Percentiles rank a stretch among this genome's conserved stretches.
These are phyloP conservation scores for Populus hybrid DNA, from an alignment of 441 rosid species.

Conservation along the genomic window DNA sequence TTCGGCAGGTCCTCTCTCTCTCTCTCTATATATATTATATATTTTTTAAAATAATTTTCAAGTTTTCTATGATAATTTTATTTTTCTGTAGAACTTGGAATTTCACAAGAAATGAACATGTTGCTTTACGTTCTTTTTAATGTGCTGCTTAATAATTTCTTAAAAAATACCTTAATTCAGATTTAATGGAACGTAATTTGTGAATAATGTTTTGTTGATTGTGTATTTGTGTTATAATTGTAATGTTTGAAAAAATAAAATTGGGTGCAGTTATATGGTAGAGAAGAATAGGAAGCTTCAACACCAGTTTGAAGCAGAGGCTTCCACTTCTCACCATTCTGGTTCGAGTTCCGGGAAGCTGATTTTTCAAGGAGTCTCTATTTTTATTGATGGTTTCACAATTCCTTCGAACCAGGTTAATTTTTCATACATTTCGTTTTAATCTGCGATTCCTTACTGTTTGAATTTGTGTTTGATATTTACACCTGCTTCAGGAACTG, in stretches of 20 bases:
- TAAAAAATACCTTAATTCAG: neutral
- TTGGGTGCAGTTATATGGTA: constrained; percentile 65
- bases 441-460: neutral
- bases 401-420: constrained; percentile 85
- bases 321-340: constrained; percentile 42
- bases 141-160: no score
- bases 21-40: neutral
- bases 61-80: neutral
- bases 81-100: neutral
- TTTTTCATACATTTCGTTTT: constrained; percentile 2
- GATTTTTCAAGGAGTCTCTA: constrained; percentile 74
- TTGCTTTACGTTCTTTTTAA: no score
- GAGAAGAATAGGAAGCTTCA: constrained; percentile 84
- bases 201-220: neutral
- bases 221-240: neutral
- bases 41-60: neutral
- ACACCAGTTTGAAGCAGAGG: constrained; percentile 61
- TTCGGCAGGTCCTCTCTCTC: constrained; percentile 61
- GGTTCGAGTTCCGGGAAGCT: constrained; percentile 40
- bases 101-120: neutral
- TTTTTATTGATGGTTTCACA: constrained; percentile 90
- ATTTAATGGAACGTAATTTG: neutral
- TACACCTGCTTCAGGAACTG: constrained; percentile 48
- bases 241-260: neutral
- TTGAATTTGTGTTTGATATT: constrained; percentile 4